A percentile compares a stretch with the other conserved stretches of the same genome.
These are phyloP conservation scores for Diaporthe citrichinensis DNA, from an alignment of 2,329 filamentous ascomycete species.

Conservation along the genomic window DNA sequence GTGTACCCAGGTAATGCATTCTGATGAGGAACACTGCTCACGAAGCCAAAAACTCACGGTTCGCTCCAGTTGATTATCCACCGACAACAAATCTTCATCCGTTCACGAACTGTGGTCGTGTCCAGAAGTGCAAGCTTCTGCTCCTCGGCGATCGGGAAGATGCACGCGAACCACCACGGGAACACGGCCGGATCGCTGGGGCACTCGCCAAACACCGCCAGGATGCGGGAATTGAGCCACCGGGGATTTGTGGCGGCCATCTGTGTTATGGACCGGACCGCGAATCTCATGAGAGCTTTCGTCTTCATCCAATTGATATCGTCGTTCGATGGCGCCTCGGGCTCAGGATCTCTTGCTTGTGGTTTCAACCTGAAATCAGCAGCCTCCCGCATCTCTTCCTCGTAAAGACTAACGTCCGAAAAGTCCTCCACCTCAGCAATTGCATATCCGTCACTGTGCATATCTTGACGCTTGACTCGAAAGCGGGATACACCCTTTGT, in stretches of 20 bases:
- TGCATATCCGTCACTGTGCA: conserved; percentile 79
- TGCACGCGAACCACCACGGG: conserved; percentile 91
- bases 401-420: conserved; percentile 84
- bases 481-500: conserved; percentile 84
- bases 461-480: conserved; percentile 74
- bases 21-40: neutral
- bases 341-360: neutral
- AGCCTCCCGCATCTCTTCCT: conserved; percentile 84
- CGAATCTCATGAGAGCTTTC: conserved; percentile 75
- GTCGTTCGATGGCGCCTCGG: conserved; percentile 41
- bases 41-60: conserved; percentile 45
- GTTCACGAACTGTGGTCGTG: conserved; percentile 82
- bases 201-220: conserved; percentile 82
- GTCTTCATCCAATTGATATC: conserved; percentile 75
- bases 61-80: conserved; percentile 83
- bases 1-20: neutral
- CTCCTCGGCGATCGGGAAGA: conserved; percentile 81
- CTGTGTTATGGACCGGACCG: conserved; percentile 75
- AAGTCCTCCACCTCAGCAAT: conserved; percentile 83
- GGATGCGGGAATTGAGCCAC: conserved; percentile 81
- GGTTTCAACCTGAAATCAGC: conserved; percentile 45
- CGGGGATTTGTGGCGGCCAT: conserved; percentile 78
- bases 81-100: conserved; percentile 84
- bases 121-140: conserved; percentile 85
- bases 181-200: conserved; percentile 83